These are phyloP conservation scores for Solanum rostratum DNA, from an alignment of 257 asterid species.

Conservation along the genomic window DNA sequence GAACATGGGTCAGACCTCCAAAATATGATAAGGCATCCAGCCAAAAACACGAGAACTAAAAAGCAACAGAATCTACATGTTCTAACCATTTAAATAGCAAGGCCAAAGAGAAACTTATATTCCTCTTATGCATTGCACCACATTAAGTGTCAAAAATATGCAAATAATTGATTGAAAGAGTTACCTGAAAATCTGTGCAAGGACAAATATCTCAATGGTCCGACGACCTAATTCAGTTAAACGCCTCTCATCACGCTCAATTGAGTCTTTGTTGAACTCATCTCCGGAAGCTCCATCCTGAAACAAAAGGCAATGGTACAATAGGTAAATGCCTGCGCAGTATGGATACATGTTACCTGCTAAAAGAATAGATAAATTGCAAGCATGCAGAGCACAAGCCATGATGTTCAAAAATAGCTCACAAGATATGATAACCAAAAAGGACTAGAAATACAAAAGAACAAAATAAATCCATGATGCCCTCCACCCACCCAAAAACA, in stretches of 20 bases:
- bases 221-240: conserved; percentile 93
- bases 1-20: neutral
- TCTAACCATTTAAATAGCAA: neutral
- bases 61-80: neutral
- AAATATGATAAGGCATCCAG: neutral
- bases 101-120: neutral
- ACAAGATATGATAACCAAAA: neutral
- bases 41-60: neutral
- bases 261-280: conserved; percentile 68
- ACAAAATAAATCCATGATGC: neutral
- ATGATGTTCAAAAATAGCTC: neutral
- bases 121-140: neutral
- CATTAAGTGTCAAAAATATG: neutral
- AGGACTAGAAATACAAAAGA: neutral
- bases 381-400: neutral
- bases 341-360: neutral
- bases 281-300: conserved; percentile 88
- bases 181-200: conserved; percentile 90
- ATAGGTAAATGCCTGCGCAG: conserved; percentile 1
- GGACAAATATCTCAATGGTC: conserved; percentile 81
- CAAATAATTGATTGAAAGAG: neutral
- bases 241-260: conserved; percentile 87
- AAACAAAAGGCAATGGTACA: conserved; percentile 9
- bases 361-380: neutral
- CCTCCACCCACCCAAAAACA: neutral